Conservation (phyloP, 495 filamentous ascomycete genomes). For the Emericellopsis terricola region DNA sequence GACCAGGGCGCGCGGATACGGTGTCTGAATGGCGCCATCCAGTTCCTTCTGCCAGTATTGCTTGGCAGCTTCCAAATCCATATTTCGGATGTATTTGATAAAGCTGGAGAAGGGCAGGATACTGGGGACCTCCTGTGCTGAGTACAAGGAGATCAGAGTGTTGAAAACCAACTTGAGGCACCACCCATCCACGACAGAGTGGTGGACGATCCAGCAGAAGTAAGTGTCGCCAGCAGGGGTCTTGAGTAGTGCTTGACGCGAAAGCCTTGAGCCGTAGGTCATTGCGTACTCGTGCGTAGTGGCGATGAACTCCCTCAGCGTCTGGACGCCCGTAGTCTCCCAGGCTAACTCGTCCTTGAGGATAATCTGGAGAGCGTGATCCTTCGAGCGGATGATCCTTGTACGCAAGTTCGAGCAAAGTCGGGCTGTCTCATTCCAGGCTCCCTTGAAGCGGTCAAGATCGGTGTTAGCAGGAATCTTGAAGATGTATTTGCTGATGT, state of each 20-base stretch:
- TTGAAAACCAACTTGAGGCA: background rate
- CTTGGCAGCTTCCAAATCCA: background rate
- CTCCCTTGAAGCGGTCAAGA: conserved; percentile 19
- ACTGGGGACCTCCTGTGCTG: background rate
- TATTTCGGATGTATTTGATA: background rate
- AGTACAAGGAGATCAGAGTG: background rate
- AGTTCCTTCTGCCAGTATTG: conserved; percentile 1
- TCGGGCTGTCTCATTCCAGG: conserved; percentile 32
- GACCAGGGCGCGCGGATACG: background rate
- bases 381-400: conserved; percentile 27
- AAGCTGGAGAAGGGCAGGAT: background rate
- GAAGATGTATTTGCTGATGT: conserved; percentile 22
- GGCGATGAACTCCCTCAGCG: background rate
- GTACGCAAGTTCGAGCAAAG: conserved; percentile 48
- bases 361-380: conserved; percentile 8
- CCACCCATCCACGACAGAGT: conserved; percentile 2
- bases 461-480: conserved; percentile 23
- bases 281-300: background rate
- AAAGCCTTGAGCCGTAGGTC: conserved; percentile 5
- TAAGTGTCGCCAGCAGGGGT: conserved; percentile 4
- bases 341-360: conserved; percentile 5
- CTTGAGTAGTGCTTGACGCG: conserved; percentile 8
- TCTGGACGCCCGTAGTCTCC: conserved; percentile 1
- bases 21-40: background rate
- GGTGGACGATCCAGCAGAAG: conserved; percentile 29